phyloP scores from a whole-genome alignment of 2,329 filamentous ascomycete genomes.

The Niveomyces coronatus region DNA sequence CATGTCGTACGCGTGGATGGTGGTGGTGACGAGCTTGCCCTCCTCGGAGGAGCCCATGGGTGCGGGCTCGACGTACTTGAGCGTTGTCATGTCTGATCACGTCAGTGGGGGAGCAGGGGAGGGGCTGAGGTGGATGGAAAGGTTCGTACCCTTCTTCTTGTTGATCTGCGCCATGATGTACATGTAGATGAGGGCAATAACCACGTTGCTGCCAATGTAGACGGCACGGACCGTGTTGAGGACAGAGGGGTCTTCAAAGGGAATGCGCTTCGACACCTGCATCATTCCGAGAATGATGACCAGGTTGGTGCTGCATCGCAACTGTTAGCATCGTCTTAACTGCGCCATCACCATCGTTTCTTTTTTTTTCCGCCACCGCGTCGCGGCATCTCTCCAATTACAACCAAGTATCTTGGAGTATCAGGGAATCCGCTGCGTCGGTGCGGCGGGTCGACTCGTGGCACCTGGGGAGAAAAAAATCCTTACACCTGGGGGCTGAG shows the following conservation, averaged over 20 bases:
- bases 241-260: slow-evolving; percentile 71
- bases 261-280: slow-evolving; percentile 93
- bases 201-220: slow-evolving; percentile 56
- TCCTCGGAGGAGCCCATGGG: slow-evolving; percentile 90
- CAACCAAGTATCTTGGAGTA: background rate
- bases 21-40: slow-evolving; percentile 92
- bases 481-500: slow-evolving; percentile 56
- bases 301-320: slow-evolving; percentile 64
- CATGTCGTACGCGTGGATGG: slow-evolving; percentile 88
- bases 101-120: slow-evolving; percentile 12
- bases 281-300: slow-evolving; percentile 95
- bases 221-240: slow-evolving; percentile 45
- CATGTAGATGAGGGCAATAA: slow-evolving; percentile 77
- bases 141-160: slow-evolving; percentile 92
- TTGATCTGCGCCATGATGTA: slow-evolving; percentile 81
- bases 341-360: background rate
- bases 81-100: slow-evolving; percentile 76
- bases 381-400: slow-evolving; percentile 3
- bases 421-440: background rate
- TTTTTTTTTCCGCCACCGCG: background rate
- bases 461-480: background rate
- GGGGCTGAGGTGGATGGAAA: no score
- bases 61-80: slow-evolving; percentile 97
- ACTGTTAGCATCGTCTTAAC: background rate
- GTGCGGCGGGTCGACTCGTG: background rate